A percentile compares a stretch with the other conserved stretches of the same genome.
Evolutionary conservation across 176 grass and related monocot genomes (phyloP).

Genomic region (Rhynchospora pubera): DNA sequence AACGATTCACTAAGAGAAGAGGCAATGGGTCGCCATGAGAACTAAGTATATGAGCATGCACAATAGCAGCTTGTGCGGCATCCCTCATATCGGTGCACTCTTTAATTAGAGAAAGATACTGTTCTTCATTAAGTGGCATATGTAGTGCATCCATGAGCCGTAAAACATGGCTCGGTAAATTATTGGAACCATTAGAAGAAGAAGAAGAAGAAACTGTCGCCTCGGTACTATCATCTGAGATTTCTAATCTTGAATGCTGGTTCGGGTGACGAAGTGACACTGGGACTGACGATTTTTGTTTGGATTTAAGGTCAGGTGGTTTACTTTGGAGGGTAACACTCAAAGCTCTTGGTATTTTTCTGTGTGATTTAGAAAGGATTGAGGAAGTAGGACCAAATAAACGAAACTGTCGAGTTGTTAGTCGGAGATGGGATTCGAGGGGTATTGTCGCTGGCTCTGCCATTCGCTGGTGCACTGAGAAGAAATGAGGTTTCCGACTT

Average conservation of each 20-base stretch:
- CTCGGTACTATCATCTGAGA: neutral
- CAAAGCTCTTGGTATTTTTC: neutral
- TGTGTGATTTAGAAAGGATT: neutral
- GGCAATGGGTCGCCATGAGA: neutral
- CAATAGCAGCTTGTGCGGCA: slow-evolving; percentile 31
- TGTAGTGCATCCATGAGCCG: slow-evolving; percentile 50
- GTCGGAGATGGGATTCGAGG: slow-evolving; percentile 6
- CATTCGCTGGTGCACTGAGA: neutral
- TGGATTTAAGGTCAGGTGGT: neutral
- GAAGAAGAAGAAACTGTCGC: neutral
- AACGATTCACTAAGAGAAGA: slow-evolving; percentile 41
- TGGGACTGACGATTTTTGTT: neutral
- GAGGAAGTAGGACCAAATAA: neutral
- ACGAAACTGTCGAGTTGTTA: neutral
- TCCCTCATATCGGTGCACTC: slow-evolving; percentile 39
- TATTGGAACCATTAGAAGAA: neutral
- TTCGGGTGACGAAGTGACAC: neutral
- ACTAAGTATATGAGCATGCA: slow-evolving; percentile 38
- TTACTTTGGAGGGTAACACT: neutral
- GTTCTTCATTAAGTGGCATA: slow-evolving; percentile 52
- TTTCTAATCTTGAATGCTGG: neutral
- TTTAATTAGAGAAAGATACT: slow-evolving; percentile 65
- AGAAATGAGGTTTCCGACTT: neutral
- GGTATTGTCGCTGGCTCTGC: neutral
- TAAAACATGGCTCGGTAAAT: slow-evolving; percentile 44